Conservation (phyloP, 2,329 filamentous ascomycete species). For the Paramyrothecium roridum region DNA sequence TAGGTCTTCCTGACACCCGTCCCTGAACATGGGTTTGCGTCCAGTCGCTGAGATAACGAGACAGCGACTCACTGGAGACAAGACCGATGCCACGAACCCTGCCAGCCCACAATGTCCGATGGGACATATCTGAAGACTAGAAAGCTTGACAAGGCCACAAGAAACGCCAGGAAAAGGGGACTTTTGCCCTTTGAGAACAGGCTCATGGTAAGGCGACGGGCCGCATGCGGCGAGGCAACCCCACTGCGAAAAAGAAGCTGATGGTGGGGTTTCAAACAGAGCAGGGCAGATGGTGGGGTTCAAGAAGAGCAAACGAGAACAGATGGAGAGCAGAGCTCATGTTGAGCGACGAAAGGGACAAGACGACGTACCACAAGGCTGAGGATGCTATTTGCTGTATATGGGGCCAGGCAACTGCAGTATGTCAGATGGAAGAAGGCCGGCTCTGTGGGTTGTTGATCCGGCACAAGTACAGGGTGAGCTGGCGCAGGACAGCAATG, state of each 20-base stretch:
- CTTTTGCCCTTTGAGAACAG: not conserved
- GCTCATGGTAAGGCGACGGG: too few species aligned
- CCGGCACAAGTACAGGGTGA: not conserved
- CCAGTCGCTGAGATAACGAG: not conserved
- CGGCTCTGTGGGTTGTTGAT: not conserved
- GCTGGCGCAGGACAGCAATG: not conserved
- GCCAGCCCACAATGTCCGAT: not conserved
- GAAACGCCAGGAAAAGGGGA: not conserved
- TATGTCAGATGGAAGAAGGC: not conserved
- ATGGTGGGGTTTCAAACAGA: not conserved
- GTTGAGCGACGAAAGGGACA: not conserved
- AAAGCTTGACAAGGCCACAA: not conserved
- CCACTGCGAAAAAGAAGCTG: not conserved
- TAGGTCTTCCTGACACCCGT: too few species aligned
- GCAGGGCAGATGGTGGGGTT: not conserved
- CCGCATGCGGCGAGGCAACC: not conserved
- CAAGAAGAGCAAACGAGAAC: not conserved
- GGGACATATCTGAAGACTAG: not conserved
- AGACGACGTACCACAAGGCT: not conserved
- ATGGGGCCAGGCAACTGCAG: not conserved
- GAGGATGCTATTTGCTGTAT: not conserved
- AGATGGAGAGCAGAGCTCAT: too few species aligned
- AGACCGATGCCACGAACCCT: not conserved
- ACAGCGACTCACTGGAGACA: not conserved
- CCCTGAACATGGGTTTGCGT: not conserved